Conservation (phyloP, 345 rosid species). For the Brassica carinata region DNA sequence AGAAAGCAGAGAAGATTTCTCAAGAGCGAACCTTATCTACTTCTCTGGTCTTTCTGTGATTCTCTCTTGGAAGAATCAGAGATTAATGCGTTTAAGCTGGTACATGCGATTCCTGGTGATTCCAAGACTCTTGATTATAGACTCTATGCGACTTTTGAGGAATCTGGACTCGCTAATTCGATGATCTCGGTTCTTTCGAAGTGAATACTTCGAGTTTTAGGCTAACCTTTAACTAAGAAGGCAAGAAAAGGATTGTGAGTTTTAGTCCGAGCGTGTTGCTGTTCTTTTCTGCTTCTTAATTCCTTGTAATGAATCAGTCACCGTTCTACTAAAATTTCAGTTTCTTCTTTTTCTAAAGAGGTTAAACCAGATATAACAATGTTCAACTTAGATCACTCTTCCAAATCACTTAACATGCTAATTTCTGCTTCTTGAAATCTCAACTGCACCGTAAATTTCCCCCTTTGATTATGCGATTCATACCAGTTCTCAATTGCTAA, state of each 20-base stretch:
- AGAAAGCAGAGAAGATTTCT: conserved; percentile 76
- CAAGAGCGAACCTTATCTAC: conserved; percentile 67
- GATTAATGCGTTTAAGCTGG: conserved; percentile 59
- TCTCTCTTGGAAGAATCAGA: conserved; percentile 53
- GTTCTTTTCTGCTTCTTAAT: not conserved
- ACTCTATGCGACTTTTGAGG: conserved; percentile 52
- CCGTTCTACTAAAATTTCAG: not conserved
- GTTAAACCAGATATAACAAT: not conserved
- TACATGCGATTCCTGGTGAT: conserved; percentile 79
- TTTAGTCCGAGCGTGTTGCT: not conserved
- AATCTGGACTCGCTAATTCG: conserved; percentile 73
- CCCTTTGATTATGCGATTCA: not conserved
- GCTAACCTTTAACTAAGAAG: not conserved
- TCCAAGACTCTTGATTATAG: conserved; percentile 60
- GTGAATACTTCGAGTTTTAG: conserved; percentile 34
- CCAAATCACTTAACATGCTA: no score
- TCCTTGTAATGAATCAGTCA: not conserved
- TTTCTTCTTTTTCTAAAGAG: no score
- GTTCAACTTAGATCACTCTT: no score
- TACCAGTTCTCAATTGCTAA: not conserved
- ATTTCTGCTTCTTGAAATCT: no score
- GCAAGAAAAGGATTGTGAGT: not conserved
- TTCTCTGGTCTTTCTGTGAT: conserved; percentile 80
- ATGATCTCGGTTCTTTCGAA: conserved; percentile 78
- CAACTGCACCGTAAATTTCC: not conserved